These are phyloP conservation scores for Teratosphaeria pseudoeucalypti DNA, from an alignment of 2,329 filamentous ascomycete species.

Conservation along the genomic window DNA sequence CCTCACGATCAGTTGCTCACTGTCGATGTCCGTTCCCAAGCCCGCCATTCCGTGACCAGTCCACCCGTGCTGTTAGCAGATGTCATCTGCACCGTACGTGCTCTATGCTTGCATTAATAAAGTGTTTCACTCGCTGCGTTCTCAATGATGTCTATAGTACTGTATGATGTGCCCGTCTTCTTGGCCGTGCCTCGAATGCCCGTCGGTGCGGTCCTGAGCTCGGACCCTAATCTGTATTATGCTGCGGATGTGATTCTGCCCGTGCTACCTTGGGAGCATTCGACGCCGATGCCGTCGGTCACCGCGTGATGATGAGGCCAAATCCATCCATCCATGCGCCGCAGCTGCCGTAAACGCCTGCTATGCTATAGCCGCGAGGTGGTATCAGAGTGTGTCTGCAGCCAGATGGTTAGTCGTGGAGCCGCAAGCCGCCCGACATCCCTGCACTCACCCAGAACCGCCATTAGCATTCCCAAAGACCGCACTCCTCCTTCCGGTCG, in stretches of 20 bases:
- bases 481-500: constrained; percentile 71
- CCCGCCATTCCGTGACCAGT: no score
- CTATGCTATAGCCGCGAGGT: constrained; percentile 78
- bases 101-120: not conserved
- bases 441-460: constrained; percentile 65
- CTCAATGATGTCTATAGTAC: not conserved
- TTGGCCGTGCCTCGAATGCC: not conserved
- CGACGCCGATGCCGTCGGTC: constrained; percentile 21
- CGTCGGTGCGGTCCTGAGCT: not conserved
- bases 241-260: not conserved
- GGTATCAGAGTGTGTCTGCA: constrained; percentile 75
- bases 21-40: not conserved
- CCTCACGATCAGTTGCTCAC: not conserved
- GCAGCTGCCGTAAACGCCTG: constrained; percentile 74
- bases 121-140: not conserved
- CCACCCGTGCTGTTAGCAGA: no score
- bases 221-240: not conserved
- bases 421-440: not conserved
- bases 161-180: not conserved
- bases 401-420: not conserved
- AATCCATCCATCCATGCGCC: constrained; percentile 77
- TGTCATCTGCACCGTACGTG: not conserved
- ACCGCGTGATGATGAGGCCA: constrained; percentile 66
- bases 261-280: not conserved
- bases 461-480: constrained; percentile 73